These are phyloP conservation scores for Crithidia fasciculata DNA, from an alignment of 208 protist species.

Conservation along the genomic window DNA sequence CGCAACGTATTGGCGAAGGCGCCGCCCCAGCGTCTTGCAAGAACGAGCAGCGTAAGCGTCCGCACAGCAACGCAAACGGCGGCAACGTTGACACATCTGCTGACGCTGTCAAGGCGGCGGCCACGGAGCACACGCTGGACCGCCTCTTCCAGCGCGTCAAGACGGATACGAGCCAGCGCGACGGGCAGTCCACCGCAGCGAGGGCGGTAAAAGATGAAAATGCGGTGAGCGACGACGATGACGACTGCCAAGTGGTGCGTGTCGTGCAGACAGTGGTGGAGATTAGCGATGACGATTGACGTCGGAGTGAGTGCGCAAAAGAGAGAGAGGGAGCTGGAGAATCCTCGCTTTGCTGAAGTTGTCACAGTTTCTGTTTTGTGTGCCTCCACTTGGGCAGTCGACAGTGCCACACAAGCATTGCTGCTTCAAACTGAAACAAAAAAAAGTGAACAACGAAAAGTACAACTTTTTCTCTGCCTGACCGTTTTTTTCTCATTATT, in stretches of 20 bases:
- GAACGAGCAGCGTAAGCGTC: neutral
- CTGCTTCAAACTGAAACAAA: too few relatives aligned
- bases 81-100: neutral
- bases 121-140: constrained; percentile 5
- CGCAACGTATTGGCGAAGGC: too few relatives aligned
- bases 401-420: too few relatives aligned
- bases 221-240: constrained; percentile 18
- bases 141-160: constrained; percentile 14
- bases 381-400: too few relatives aligned
- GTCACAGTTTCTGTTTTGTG: too few relatives aligned
- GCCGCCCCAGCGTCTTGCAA: too few relatives aligned
- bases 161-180: neutral
- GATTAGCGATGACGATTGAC: constrained; percentile 58
- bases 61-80: neutral
- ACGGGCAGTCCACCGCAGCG: neutral
- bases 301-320: too few relatives aligned
- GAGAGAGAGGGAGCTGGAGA: too few relatives aligned
- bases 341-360: too few relatives aligned
- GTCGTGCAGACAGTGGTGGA: constrained; percentile 43
- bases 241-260: constrained; percentile 37
- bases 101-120: neutral
- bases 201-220: neutral
- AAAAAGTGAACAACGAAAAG: too few relatives aligned
- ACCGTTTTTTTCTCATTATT: too few relatives aligned
- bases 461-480: too few relatives aligned